Evolutionary conservation across 2,329 filamentous ascomycete genomes (phyloP).

Genomic region (Calonectria leucothoes): DNA sequence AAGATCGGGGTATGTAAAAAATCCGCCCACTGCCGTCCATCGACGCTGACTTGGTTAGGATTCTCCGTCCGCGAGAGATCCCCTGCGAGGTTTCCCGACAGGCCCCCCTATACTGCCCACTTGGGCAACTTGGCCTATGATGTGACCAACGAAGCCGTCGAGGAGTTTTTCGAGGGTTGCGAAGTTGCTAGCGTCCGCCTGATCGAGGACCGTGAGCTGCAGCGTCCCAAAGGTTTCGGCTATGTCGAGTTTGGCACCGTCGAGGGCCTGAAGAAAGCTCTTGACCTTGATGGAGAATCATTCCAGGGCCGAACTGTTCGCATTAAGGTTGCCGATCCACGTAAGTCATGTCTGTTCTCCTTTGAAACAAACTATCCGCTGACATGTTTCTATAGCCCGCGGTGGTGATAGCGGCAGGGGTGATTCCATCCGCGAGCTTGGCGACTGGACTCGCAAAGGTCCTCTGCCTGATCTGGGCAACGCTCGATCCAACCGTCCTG

Average conservation of each 20-base stretch:
- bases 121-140: slow-evolving; percentile 98
- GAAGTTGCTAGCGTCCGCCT: slow-evolving; percentile 92
- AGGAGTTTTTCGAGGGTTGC: slow-evolving; percentile 86
- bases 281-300: slow-evolving; percentile 82
- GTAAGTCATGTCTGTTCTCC: slow-evolving; percentile 67
- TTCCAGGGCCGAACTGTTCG: slow-evolving; percentile 92
- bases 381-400: slow-evolving; percentile 73
- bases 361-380: slow-evolving; percentile 39
- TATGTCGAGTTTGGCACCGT: slow-evolving; percentile 93
- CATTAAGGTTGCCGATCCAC: slow-evolving; percentile 96
- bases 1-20: slow-evolving; percentile 55
- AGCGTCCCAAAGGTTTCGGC: slow-evolving; percentile 96
- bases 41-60: slow-evolving; percentile 52
- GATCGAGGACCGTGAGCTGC: slow-evolving; percentile 94
- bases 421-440: slow-evolving; percentile 81
- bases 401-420: slow-evolving; percentile 70
- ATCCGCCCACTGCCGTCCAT: background rate
- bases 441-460: slow-evolving; percentile 93
- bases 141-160: slow-evolving; percentile 84
- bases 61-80: slow-evolving; percentile 78
- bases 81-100: slow-evolving; percentile 80
- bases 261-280: slow-evolving; percentile 91
- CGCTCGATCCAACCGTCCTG: slow-evolving; percentile 62
- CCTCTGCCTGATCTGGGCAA: slow-evolving; percentile 81
- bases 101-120: slow-evolving; percentile 95